Conservation (phyloP, 805 yeast genomes). For the Zygotorulaspora sp. region DNA sequence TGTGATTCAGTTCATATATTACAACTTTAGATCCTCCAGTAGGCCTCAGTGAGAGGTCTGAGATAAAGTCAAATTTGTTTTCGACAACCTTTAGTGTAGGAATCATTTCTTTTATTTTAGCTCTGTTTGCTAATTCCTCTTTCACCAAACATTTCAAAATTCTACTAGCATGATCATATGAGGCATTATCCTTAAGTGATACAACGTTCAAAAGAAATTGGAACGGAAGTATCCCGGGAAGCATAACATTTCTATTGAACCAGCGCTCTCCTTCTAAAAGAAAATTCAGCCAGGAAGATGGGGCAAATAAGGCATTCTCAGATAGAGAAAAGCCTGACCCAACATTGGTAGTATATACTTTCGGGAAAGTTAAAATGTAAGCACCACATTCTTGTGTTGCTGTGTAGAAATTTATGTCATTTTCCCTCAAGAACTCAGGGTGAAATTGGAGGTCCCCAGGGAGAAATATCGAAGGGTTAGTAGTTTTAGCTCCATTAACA, state of each 20-base stretch:
- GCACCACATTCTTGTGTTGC: constrained; percentile 61
- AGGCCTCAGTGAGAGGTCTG: constrained; percentile 50
- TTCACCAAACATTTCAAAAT: constrained; percentile 36
- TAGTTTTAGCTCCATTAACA: not conserved
- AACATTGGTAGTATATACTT: constrained; percentile 45
- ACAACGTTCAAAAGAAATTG: constrained; percentile 47
- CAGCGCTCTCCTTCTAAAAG: constrained; percentile 49
- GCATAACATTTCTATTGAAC: constrained; percentile 43
- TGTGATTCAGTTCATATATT: constrained; percentile 32
- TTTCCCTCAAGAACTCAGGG: constrained; percentile 44
- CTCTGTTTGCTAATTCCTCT: constrained; percentile 44
- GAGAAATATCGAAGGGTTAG: constrained; percentile 11
- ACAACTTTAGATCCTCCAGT: constrained; percentile 55
- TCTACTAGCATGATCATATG: constrained; percentile 35
- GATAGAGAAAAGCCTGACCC: constrained; percentile 54
- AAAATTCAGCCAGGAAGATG: constrained; percentile 50
- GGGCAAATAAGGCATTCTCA: constrained; percentile 56
- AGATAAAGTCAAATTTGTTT: constrained; percentile 40
- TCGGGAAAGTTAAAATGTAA: constrained; percentile 53
- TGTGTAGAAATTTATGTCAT: constrained; percentile 47
- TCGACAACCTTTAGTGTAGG: constrained; percentile 35
- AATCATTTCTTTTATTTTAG: constrained; percentile 33
- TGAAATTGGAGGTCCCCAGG: constrained; percentile 11
- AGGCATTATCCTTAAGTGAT: constrained; percentile 38
- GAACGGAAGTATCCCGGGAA: constrained; percentile 52